Conservation (phyloP, 495 filamentous ascomycete genomes). For the Lasiosphaeris hirsuta region DNA sequence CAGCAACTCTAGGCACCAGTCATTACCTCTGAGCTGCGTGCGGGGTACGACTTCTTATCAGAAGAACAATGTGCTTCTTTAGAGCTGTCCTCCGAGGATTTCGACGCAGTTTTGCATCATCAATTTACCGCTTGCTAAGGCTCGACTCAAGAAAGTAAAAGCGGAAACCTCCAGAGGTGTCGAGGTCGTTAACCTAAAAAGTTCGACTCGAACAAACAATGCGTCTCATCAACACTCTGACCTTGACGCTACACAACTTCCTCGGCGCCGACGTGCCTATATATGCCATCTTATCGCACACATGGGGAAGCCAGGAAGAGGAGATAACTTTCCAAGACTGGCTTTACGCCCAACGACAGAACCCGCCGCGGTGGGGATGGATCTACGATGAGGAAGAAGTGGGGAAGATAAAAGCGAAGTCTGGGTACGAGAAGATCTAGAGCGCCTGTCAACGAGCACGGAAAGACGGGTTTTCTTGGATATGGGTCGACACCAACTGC, state of each 20-base stretch:
- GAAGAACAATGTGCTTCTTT: no score
- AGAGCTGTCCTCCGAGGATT: no score
- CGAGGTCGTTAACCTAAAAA: no score
- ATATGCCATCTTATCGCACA: constrained; percentile 40
- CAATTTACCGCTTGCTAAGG: no score
- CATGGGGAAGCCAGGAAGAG: constrained; percentile 32
- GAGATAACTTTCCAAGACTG: constrained; percentile 33
- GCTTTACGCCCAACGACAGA: constrained; percentile 12
- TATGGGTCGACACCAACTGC: constrained; percentile 7
- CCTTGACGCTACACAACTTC: constrained; percentile 26
- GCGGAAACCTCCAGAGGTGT: no score
- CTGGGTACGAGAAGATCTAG: not conserved
- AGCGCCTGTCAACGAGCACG: not conserved
- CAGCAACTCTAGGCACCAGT: no score
- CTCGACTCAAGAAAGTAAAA: no score
- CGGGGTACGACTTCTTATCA: no score
- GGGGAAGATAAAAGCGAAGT: no score
- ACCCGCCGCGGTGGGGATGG: not conserved
- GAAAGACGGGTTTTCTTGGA: not conserved
- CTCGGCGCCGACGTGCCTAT: constrained; percentile 15
- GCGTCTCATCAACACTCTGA: constrained; percentile 30
- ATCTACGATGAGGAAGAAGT: not conserved
- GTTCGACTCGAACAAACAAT: no score
- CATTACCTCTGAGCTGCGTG: no score
- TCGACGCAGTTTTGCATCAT: no score